A percentile compares a stretch with the other conserved stretches of the same genome.
These are phyloP conservation scores for Alternaria arbusti DNA, from an alignment of 2,329 filamentous ascomycete species.

Conservation along the genomic window DNA sequence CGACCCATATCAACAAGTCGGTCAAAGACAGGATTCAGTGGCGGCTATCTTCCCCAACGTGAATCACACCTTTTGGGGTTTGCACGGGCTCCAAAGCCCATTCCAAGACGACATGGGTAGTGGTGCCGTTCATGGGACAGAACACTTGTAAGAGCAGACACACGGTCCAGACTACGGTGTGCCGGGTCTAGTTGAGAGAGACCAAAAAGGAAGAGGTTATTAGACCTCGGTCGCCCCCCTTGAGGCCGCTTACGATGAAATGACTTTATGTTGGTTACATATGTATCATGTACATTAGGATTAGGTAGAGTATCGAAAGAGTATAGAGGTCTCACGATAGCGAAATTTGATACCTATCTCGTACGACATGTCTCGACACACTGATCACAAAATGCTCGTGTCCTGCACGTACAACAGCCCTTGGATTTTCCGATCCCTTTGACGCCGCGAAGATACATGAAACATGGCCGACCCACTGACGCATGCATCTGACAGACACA, in stretches of 20 bases:
- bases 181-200: slow-evolving; percentile 30
- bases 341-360: neutral
- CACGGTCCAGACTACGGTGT: slow-evolving; percentile 17
- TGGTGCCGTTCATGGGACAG: slow-evolving; percentile 12
- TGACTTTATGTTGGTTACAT: neutral
- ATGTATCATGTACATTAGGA: neutral
- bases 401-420: neutral
- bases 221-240: neutral
- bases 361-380: neutral
- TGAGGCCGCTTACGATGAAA: neutral
- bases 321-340: neutral
- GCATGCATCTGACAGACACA: neutral
- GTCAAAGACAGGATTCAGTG: slow-evolving; percentile 11
- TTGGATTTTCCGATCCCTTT: neutral
- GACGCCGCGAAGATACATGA: neutral
- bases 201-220: slow-evolving; percentile 22
- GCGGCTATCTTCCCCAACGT: slow-evolving; percentile 19
- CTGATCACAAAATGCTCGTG: neutral
- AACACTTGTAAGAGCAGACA: neutral
- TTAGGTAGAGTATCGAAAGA: neutral
- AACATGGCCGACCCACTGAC: neutral
- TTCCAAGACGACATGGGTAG: slow-evolving; percentile 36
- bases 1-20: neutral
- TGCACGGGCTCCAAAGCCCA: slow-evolving; percentile 35
- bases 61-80: slow-evolving; percentile 31